Evolutionary conservation across 2,329 filamentous ascomycete genomes (phyloP).

Genomic region (Colletotrichum sp.): DNA sequence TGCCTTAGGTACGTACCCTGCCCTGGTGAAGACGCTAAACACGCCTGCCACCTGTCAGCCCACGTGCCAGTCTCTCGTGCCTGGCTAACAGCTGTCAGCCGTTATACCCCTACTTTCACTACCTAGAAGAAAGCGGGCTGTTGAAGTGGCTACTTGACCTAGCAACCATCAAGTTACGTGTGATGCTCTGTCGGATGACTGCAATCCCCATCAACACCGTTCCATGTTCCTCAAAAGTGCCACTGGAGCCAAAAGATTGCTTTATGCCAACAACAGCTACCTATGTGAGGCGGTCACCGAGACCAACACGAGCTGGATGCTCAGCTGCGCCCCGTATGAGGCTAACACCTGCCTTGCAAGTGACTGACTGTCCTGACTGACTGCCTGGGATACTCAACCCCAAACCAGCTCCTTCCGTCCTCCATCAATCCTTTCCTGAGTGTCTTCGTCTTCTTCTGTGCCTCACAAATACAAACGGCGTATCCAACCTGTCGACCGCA

Average conservation of each 20-base stretch:
- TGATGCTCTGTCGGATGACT: neutral
- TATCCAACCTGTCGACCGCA: neutral
- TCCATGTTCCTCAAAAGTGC: neutral
- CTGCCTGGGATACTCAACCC: neutral
- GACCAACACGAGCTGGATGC: neutral
- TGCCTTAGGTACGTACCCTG: neutral
- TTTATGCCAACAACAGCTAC: neutral
- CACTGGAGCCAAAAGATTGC: neutral
- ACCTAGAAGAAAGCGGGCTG: neutral
- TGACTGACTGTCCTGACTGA: neutral
- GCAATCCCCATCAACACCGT: neutral
- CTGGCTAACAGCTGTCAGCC: neutral
- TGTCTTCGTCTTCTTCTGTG: neutral
- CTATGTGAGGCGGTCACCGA: neutral
- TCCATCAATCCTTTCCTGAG: neutral
- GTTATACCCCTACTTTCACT: neutral
- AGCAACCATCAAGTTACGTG: neutral
- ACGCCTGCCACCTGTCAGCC: neutral
- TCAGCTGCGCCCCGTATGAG: neutral
- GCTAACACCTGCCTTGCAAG: neutral
- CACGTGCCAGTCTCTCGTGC: neutral
- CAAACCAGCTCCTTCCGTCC: neutral
- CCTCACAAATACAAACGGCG: neutral
- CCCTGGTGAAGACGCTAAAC: neutral
- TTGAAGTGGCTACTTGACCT: neutral